These are phyloP conservation scores for Coniferiporia weirii DNA, from an alignment of 1,284 basidiomycete species.

Conservation along the genomic window DNA sequence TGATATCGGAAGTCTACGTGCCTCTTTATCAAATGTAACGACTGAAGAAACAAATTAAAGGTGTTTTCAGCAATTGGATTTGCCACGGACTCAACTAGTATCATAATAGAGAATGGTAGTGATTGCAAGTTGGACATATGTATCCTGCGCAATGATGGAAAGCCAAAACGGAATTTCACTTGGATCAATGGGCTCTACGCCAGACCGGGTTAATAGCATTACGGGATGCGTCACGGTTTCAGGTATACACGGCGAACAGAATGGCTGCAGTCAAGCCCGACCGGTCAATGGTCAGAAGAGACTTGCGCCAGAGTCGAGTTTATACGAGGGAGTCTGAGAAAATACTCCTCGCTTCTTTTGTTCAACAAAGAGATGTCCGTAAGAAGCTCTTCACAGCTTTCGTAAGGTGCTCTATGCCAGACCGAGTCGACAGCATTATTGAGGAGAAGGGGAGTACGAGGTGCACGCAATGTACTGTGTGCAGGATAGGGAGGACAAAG, in stretches of 20 bases:
- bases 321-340: too few relatives aligned
- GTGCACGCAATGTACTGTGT: too few relatives aligned
- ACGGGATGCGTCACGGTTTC: slow-evolving; percentile 21
- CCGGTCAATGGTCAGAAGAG: not conserved
- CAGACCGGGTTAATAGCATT: slow-evolving; percentile 19
- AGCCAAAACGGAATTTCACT: not conserved
- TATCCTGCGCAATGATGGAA: not conserved
- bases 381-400: too few relatives aligned
- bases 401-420: too few relatives aligned
- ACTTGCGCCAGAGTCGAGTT: not conserved
- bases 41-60: not conserved
- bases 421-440: too few relatives aligned
- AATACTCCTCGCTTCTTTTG: too few relatives aligned
- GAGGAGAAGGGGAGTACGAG: too few relatives aligned
- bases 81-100: not conserved
- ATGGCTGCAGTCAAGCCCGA: not conserved
- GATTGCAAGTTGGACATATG: not conserved
- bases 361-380: too few relatives aligned
- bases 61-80: not conserved
- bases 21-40: slow-evolving; percentile 5
- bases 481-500: too few relatives aligned
- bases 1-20: not conserved
- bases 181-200: not conserved
- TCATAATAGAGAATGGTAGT: not conserved
- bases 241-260: not conserved